phyloP scores from a whole-genome alignment of 83 land plant species.

The Thuja plicata region DNA sequence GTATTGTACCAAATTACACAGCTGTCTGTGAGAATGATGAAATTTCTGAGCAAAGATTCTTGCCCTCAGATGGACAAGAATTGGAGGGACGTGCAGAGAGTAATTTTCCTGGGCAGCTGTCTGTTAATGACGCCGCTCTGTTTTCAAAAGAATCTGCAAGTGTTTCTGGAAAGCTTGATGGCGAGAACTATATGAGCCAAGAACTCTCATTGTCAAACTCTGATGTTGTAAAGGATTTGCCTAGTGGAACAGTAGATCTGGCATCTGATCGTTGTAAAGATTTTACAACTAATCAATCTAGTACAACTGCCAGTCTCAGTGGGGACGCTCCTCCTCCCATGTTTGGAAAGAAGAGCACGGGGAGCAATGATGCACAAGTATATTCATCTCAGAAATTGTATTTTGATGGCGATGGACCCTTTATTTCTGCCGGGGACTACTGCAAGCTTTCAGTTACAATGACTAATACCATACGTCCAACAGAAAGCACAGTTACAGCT shows the following conservation, averaged over 20 bases:
- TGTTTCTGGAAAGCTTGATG: constrained; percentile 6
- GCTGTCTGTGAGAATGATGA: constrained; percentile 23
- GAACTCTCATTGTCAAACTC: constrained; percentile 5
- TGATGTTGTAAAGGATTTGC: neutral
- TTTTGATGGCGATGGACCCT: neutral
- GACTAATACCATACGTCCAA: neutral
- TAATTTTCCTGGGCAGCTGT: constrained; percentile 16
- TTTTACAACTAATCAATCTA: neutral
- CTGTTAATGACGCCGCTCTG: constrained; percentile 18
- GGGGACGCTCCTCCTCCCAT: neutral
- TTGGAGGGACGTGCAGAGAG: constrained; percentile 3
- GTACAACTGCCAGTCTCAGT: neutral
- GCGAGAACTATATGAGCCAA: neutral
- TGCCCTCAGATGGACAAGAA: constrained; percentile 17
- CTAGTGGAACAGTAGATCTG: neutral
- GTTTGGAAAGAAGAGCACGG: neutral
- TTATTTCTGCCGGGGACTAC: neutral
- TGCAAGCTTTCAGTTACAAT: neutral
- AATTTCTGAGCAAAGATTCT: constrained; percentile 21
- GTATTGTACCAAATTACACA: constrained; percentile 29
- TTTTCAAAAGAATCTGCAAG: constrained; percentile 1
- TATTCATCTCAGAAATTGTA: constrained; percentile 6
- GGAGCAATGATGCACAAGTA: constrained; percentile 4
- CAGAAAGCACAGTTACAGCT: constrained; percentile 17
- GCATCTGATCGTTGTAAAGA: neutral